Evolutionary conservation across 345 rosid genomes (phyloP).

Genomic region (Brassica nigra): DNA sequence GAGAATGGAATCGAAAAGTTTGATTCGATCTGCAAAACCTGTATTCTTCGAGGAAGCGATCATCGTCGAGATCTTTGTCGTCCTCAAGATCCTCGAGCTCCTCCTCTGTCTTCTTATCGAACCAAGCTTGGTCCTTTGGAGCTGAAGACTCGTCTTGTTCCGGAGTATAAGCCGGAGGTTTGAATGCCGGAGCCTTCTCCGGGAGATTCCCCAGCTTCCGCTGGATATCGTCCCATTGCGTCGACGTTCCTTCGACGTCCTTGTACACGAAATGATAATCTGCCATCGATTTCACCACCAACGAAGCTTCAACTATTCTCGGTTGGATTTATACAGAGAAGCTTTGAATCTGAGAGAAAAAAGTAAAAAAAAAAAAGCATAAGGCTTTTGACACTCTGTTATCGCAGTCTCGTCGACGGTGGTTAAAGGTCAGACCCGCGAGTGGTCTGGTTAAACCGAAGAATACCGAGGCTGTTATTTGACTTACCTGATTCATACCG

Average conservation of each 20-base stretch:
- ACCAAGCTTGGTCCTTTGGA: constrained; percentile 80
- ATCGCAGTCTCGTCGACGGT: constrained; percentile 24
- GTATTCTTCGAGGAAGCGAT: constrained; percentile 89
- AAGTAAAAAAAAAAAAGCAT: background rate
- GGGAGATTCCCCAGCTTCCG: constrained; percentile 93
- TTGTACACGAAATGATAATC: constrained; percentile 95
- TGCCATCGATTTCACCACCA: constrained; percentile 50
- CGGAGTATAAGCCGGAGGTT: constrained; percentile 82
- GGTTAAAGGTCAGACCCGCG: background rate
- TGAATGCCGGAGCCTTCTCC: constrained; percentile 76
- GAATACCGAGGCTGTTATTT: background rate
- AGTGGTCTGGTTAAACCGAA: constrained; percentile 6
- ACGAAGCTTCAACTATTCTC: constrained; percentile 10
- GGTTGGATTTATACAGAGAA: constrained; percentile 18
- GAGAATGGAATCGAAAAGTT: background rate
- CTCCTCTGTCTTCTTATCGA: constrained; percentile 71
- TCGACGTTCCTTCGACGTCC: constrained; percentile 94
- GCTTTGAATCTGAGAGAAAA: constrained; percentile 21
- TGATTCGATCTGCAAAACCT: constrained; percentile 47
- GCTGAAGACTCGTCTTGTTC: constrained; percentile 61
- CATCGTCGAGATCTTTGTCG: constrained; percentile 72
- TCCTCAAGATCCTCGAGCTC: constrained; percentile 88
- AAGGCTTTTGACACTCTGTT: constrained; percentile 37
- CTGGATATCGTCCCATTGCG: constrained; percentile 99
- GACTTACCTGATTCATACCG: background rate